Base-by-base conservation (phyloP, 1,284 basidiomycete genomes). In the Cryptococcus sp. region DNA sequence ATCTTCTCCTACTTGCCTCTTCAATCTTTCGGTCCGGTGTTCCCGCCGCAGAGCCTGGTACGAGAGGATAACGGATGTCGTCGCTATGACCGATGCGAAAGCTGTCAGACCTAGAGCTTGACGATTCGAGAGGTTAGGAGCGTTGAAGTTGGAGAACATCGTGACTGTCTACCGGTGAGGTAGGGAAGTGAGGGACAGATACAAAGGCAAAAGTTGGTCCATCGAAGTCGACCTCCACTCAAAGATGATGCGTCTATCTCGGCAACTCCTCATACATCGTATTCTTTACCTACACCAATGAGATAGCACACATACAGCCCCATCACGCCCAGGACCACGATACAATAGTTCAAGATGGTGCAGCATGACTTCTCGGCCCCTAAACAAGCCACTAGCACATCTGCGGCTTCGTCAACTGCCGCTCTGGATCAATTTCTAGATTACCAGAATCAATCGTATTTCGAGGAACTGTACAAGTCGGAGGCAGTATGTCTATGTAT, bases 401-500 rank as follows among this genome's bases (percentile, higher is more conserved):
- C 49, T 5, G 25, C 55, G 4, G 24, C 53, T 2, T 67, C 70
- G 11, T 63, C 73, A 0, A 72, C 71, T 7, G 67, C 64, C 2
- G 67, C 74, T 1, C 62, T 81, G 48, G 76, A 80, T 52, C 64
- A 85, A 1, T 97, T 96, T 74, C 79, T 98, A 34, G 86, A 91
- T 60, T 83, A 84, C 7, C 89, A 96, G 66, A 87, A 89, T 0
- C 86, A 90, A 66, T 85, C 82, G 46, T 87, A 88, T 37, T 79
- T 94, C 53, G 87, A 84, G 45, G 82, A 89, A 45, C 79, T 98
- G 45, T 98, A 96, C 72, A 82, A 86, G 64, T 83, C 85, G 18
- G 92, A 94, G 19, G 93, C 91, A 2, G 87, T 89, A 71, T 96
- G 92, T 76, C 82, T 98, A 31, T 90, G 91, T 41, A 85, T 98